These are phyloP conservation scores for Serendipita sp. DNA, from an alignment of 768 basidiomycete species.

Conservation along the genomic window DNA sequence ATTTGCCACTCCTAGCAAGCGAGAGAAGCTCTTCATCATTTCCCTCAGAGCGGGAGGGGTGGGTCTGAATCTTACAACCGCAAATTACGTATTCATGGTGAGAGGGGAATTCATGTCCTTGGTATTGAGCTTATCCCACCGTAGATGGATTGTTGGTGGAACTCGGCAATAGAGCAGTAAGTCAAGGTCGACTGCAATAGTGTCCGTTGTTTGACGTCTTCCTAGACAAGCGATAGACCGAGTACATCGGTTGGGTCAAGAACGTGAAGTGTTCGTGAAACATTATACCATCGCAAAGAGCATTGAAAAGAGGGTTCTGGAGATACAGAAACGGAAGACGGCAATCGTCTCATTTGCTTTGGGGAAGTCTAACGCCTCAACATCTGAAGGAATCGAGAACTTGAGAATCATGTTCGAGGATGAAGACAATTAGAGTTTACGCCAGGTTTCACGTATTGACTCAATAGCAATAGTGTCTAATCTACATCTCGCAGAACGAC, in stretches of 20 bases:
- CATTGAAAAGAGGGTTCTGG: slow-evolving; percentile 62
- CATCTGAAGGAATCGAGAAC: slow-evolving; percentile 65
- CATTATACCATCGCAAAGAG: slow-evolving; percentile 67
- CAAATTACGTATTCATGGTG: slow-evolving; percentile 81
- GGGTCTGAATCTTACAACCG: slow-evolving; percentile 56
- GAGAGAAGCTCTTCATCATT: slow-evolving; percentile 60
- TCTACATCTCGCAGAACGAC: too few species aligned
- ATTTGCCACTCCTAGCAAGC: slow-evolving; percentile 54
- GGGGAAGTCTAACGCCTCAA: slow-evolving; percentile 27
- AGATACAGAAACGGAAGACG: slow-evolving; percentile 75
- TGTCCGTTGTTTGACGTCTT: slow-evolving; percentile 9
- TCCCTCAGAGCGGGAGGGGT: slow-evolving; percentile 87
- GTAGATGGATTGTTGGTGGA: slow-evolving; percentile 93
- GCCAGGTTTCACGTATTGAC: too few species aligned
- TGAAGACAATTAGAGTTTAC: slow-evolving; percentile 4
- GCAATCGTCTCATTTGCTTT: slow-evolving; percentile 79
- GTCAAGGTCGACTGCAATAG: neutral
- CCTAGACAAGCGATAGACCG: slow-evolving; percentile 53
- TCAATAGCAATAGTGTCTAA: too few species aligned
- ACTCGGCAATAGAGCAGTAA: slow-evolving; percentile 54
- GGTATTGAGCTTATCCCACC: neutral
- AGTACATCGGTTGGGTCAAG: slow-evolving; percentile 74
- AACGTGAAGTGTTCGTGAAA: slow-evolving; percentile 65
- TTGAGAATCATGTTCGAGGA: slow-evolving; percentile 66
- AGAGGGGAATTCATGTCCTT: slow-evolving; percentile 10